Evolutionary conservation across 139 green algal species (phyloP).

Genomic region (Haematococcus lacustris): DNA sequence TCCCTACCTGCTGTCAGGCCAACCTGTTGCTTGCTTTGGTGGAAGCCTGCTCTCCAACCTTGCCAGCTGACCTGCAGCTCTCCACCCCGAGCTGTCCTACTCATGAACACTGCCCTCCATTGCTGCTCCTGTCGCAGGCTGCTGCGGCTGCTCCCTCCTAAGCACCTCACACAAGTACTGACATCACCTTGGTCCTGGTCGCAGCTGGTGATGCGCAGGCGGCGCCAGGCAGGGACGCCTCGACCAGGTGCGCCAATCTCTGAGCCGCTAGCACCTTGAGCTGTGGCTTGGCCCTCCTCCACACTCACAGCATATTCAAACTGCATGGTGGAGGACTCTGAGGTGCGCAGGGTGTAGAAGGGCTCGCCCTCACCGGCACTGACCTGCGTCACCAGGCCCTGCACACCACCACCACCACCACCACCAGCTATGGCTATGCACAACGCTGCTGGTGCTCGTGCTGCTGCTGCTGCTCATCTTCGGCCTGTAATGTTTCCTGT

Average conservation of each 20-base stretch:
- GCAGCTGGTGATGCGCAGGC: slow-evolving; percentile 11
- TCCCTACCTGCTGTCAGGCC: not conserved
- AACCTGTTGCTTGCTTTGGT: not conserved
- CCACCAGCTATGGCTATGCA: no score
- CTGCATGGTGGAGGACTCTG: slow-evolving; percentile 10
- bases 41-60: no score
- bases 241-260: no score
- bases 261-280: not conserved
- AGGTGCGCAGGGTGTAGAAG: slow-evolving; percentile 9
- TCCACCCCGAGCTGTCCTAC: not conserved
- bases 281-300: not conserved
- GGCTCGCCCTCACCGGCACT: slow-evolving; percentile 3
- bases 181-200: slow-evolving; percentile 13
- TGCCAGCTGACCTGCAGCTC: not conserved
- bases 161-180: not conserved
- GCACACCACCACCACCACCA: no score
- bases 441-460: no score
- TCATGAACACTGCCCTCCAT: not conserved
- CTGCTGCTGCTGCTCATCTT: no score
- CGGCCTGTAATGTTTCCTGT: no score
- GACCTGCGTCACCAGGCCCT: slow-evolving; percentile 22
- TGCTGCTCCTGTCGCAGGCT: not conserved
- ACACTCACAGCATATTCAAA: slow-evolving; percentile 15
- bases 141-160: not conserved
- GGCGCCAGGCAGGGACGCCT: slow-evolving; percentile 5